A percentile compares a stretch with the other conserved stretches of the same genome.
These are phyloP conservation scores for Trichoderma virens DNA, from an alignment of 495 filamentous ascomycete species.

Conservation along the genomic window DNA sequence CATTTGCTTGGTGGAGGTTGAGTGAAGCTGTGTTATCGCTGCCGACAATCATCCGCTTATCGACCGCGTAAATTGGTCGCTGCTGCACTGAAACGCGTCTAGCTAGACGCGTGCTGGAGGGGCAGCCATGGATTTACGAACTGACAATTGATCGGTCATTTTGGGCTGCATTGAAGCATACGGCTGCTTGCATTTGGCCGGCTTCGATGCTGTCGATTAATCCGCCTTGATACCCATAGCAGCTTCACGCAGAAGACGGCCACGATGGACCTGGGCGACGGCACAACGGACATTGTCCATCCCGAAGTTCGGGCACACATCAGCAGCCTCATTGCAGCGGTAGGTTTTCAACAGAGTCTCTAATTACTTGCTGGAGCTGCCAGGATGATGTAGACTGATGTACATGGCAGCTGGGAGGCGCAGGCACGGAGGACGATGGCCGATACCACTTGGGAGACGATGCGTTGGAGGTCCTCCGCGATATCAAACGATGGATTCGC, in stretches of 20 bases:
- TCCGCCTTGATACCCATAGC: background rate
- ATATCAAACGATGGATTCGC: slow-evolving; percentile 89
- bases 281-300: slow-evolving; percentile 55
- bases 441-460: slow-evolving; percentile 86
- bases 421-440: slow-evolving; percentile 66
- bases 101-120: slow-evolving; percentile 15
- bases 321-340: slow-evolving; percentile 83
- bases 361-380: slow-evolving; percentile 6
- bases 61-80: slow-evolving; percentile 14
- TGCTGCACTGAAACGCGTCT: slow-evolving; percentile 13
- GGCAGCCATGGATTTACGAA: slow-evolving; percentile 10
- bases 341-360: slow-evolving; percentile 39
- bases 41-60: background rate
- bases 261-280: slow-evolving; percentile 45
- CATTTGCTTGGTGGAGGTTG: background rate
- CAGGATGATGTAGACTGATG: background rate
- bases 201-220: background rate
- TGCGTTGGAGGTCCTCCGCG: slow-evolving; percentile 81
- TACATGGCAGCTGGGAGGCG: slow-evolving; percentile 67
- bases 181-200: background rate
- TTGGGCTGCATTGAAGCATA: background rate
- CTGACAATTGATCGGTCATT: background rate
- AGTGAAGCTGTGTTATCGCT: background rate
- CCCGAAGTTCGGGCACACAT: slow-evolving; percentile 86
- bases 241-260: background rate